Evolutionary conservation across 805 yeast species (phyloP).

Genomic region (Candida corydali): DNA sequence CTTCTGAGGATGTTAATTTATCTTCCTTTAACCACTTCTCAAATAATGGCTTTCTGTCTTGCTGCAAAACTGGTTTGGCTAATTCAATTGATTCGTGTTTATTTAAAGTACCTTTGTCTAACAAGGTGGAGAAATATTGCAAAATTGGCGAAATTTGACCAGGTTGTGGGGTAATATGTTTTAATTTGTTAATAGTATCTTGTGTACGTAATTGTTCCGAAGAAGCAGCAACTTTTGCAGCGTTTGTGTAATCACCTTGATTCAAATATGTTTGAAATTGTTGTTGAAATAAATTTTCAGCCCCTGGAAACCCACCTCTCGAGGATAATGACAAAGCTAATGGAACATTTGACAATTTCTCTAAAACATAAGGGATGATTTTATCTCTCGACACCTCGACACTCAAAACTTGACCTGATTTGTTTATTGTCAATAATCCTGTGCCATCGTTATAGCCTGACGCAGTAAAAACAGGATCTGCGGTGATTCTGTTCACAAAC

Average conservation of each 20-base stretch:
- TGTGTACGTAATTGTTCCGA: slow-evolving; percentile 91
- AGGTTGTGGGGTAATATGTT: slow-evolving; percentile 84
- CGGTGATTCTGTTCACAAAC: slow-evolving; percentile 93
- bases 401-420: slow-evolving; percentile 90
- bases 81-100: slow-evolving; percentile 91
- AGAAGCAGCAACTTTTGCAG: slow-evolving; percentile 96
- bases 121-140: slow-evolving; percentile 84
- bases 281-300: slow-evolving; percentile 84
- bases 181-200: slow-evolving; percentile 89
- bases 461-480: slow-evolving; percentile 92
- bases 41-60: slow-evolving; percentile 86
- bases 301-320: slow-evolving; percentile 96
- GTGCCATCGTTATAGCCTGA: slow-evolving; percentile 63
- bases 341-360: slow-evolving; percentile 79
- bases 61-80: slow-evolving; percentile 92
- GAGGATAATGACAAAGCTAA: slow-evolving; percentile 86
- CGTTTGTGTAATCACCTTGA: slow-evolving; percentile 83
- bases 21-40: slow-evolving; percentile 97
- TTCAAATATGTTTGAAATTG: slow-evolving; percentile 84
- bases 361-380: slow-evolving; percentile 84
- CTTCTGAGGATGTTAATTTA: slow-evolving; percentile 92
- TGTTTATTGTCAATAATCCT: slow-evolving; percentile 91
- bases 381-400: slow-evolving; percentile 84
- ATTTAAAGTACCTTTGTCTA: slow-evolving; percentile 91
- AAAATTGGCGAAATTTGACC: slow-evolving; percentile 93